A percentile compares a stretch with the other conserved stretches of the same genome.
phyloP scores from a whole-genome alignment of 2,329 filamentous ascomycete genomes.

The Chrysoporthe puriensis region DNA sequence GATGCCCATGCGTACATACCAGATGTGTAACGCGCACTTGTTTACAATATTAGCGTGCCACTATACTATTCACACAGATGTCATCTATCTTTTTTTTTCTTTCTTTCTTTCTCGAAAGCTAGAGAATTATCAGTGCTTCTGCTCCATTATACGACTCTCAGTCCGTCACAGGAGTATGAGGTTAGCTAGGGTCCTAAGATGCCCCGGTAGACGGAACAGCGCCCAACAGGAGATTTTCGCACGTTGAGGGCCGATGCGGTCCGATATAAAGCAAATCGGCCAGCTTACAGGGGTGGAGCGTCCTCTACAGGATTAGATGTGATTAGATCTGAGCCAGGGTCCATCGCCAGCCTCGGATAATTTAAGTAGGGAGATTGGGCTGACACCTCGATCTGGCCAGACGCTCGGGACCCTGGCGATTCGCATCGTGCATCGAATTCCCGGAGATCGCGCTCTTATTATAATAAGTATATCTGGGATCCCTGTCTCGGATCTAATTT shows the following conservation, averaged over 20 bases:
- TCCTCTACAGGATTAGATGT: neutral
- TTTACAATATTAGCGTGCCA: too few relatives aligned
- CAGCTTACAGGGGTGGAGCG: neutral
- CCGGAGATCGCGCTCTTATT: neutral
- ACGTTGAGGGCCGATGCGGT: neutral
- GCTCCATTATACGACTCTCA: too few relatives aligned
- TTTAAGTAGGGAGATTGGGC: neutral
- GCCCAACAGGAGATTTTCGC: too few relatives aligned
- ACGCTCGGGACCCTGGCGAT: slow-evolving; percentile 5
- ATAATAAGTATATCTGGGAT: neutral
- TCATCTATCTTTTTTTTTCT: neutral
- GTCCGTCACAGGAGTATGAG: too few relatives aligned
- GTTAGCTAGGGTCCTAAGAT: too few relatives aligned
- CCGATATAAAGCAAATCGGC: neutral
- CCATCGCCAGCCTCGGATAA: neutral
- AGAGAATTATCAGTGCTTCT: neutral
- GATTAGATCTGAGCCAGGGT: neutral
- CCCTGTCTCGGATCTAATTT: neutral
- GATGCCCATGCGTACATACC: neutral
- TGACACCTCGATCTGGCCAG: neutral
- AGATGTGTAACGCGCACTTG: neutral
- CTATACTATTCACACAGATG: neutral
- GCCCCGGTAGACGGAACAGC: too few relatives aligned
- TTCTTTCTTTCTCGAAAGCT: neutral
- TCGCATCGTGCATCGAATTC: neutral